phyloP scores from a whole-genome alignment of 495 filamentous ascomycete species.

The Hyaloscypha finlandica region DNA sequence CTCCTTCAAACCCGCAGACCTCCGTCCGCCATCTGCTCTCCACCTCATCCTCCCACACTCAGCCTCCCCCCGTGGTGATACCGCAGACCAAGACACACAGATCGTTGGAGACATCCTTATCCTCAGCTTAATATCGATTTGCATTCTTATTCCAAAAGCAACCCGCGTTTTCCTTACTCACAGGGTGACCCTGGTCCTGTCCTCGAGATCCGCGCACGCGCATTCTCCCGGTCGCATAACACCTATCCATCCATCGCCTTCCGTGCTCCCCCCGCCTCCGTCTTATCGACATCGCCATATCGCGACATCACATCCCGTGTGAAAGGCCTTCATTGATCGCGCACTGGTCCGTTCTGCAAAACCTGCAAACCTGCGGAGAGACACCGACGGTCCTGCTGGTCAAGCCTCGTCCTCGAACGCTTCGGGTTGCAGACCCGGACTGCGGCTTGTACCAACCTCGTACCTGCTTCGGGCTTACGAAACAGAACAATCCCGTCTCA shows the following conservation, averaged over 20 bases:
- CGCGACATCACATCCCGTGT: background rate
- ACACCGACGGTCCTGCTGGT: background rate
- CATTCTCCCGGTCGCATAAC: constrained; percentile 25
- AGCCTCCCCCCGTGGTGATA: no score
- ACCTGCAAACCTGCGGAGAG: background rate
- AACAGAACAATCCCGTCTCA: constrained; percentile 6
- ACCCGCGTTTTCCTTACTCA: background rate
- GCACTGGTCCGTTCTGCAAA: constrained; percentile 3
- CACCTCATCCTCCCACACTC: background rate
- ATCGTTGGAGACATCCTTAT: background rate
- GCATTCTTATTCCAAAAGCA: background rate
- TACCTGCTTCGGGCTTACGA: constrained; percentile 16
- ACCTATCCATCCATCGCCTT: background rate
- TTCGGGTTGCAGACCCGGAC: constrained; percentile 1
- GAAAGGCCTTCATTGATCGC: constrained; percentile 4
- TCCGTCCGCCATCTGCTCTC: background rate
- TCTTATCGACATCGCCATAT: constrained; percentile 15
- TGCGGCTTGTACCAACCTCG: constrained; percentile 18
- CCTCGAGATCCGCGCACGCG: background rate
- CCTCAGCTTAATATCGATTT: background rate
- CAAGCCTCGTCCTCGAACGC: constrained; percentile 7
- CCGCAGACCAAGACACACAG: background rate
- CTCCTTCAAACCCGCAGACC: background rate
- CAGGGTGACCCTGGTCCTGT: constrained; percentile 21
- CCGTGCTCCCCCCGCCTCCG: constrained; percentile 11